phyloP scores from a whole-genome alignment of 1,284 basidiomycete species.

The Ustilago cynodontis region DNA sequence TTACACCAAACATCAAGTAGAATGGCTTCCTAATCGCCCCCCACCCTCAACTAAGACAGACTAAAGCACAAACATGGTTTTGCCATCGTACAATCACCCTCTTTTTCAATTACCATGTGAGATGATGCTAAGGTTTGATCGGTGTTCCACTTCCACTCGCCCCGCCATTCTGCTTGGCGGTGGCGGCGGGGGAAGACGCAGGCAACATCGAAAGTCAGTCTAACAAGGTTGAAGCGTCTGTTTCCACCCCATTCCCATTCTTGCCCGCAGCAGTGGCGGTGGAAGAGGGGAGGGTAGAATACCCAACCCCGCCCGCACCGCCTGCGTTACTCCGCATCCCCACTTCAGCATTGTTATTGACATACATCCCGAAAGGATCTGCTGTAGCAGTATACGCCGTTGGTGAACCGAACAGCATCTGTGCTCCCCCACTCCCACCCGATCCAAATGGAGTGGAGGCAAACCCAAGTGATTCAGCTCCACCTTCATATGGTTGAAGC shows the following conservation, averaged over 20 bases:
- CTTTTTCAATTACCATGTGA: too few relatives aligned
- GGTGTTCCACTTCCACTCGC: not conserved
- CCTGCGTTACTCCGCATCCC: not conserved
- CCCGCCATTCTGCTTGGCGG: not conserved
- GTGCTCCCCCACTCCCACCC: not conserved
- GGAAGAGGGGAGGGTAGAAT: not conserved
- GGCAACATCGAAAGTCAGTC: slow-evolving; percentile 41
- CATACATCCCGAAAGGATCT: slow-evolving; percentile 17
- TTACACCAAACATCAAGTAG: slow-evolving; percentile 44
- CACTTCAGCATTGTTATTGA: not conserved
- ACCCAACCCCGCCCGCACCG: not conserved
- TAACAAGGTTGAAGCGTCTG: slow-evolving; percentile 25
- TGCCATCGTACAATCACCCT: too few relatives aligned
- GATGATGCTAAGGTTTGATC: not conserved
- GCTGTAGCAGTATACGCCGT: slow-evolving; percentile 11
- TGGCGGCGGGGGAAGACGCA: slow-evolving; percentile 8
- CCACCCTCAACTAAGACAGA: not conserved
- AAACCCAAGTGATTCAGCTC: slow-evolving; percentile 16
- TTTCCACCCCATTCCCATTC: slow-evolving; percentile 1
- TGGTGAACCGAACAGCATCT: slow-evolving; percentile 14
- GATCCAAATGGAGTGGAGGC: not conserved
- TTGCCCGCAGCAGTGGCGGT: not conserved
- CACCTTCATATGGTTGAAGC: slow-evolving; percentile 49
- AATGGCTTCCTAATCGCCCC: slow-evolving; percentile 34
- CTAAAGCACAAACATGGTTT: too few relatives aligned